Conservation (phyloP, 768 basidiomycete genomes). For the Podaxis rugospora region DNA sequence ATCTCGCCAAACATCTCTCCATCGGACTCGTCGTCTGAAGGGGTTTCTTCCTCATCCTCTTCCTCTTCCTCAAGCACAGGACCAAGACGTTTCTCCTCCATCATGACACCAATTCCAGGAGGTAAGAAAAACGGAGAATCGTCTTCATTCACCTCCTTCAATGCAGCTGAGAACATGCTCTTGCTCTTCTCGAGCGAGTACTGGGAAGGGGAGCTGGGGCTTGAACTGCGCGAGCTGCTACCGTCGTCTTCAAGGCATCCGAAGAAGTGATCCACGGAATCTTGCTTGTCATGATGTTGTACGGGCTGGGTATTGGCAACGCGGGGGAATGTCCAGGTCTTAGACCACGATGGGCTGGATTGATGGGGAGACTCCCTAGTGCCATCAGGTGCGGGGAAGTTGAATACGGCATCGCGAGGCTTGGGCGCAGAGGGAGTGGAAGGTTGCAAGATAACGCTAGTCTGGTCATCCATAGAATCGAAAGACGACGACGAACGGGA, state of each 20-base stretch:
- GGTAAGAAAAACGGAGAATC: conserved; percentile 46
- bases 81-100: conserved; percentile 41
- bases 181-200: conserved; percentile 55
- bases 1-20: conserved; percentile 57
- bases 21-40: conserved; percentile 31
- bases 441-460: not conserved
- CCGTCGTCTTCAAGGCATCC: conserved; percentile 61
- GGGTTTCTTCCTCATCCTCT: conserved; percentile 29
- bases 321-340: conserved; percentile 64
- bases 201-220: conserved; percentile 38
- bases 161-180: conserved; percentile 51
- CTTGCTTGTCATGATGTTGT: conserved; percentile 19
- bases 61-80: conserved; percentile 26
- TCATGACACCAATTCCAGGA: conserved; percentile 33
- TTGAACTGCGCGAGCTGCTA: conserved; percentile 25
- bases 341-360: conserved; percentile 48
- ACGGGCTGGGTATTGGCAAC: not conserved
- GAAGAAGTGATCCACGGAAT: conserved; percentile 75
- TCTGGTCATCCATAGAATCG: conserved; percentile 45
- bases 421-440: conserved; percentile 19
- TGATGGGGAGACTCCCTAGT: conserved; percentile 26
- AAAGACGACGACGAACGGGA: conserved; percentile 51
- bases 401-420: conserved; percentile 6
- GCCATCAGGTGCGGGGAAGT: not conserved
- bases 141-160: conserved; percentile 49